These are phyloP conservation scores for Conticribra weissflogii DNA, from an alignment of 108 stramenopile species.

Conservation along the genomic window DNA sequence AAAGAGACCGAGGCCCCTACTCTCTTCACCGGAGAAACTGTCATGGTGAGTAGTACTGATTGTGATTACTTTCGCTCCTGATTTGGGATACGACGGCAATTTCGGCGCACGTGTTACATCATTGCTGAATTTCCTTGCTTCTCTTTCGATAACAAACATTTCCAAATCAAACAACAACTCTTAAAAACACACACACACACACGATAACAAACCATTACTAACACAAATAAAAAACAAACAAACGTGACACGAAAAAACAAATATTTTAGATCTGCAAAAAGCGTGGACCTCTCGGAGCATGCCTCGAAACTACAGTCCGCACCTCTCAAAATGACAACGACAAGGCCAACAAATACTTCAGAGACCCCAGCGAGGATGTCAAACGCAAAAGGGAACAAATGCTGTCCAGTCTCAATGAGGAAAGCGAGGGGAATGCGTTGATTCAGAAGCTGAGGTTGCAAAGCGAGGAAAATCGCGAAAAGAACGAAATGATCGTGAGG, in stretches of 20 bases:
- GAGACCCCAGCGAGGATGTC: constrained; percentile 53
- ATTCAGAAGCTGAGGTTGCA: constrained; percentile 71
- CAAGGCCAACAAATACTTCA: constrained; percentile 72
- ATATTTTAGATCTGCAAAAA: constrained; percentile 70
- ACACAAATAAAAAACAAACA: no score
- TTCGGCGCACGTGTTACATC: background rate
- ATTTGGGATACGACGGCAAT: background rate
- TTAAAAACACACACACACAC: no score
- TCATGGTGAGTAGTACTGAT: constrained; percentile 38
- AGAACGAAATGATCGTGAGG: constrained; percentile 69
- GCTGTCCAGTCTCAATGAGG: constrained; percentile 29
- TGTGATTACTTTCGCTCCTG: constrained; percentile 48
- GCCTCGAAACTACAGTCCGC: constrained; percentile 66
- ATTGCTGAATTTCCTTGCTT: constrained; percentile 1
- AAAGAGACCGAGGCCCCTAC: constrained; percentile 78
- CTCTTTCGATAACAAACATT: no score
- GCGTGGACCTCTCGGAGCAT: constrained; percentile 83
- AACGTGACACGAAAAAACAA: no score
- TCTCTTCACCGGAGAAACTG: constrained; percentile 84
- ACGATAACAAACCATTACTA: no score
- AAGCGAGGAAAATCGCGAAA: constrained; percentile 78
- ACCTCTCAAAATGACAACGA: constrained; percentile 85
- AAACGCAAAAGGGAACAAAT: constrained; percentile 45
- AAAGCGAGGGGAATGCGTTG: constrained; percentile 65
- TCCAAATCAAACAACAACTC: no score